Evolutionary conservation across 371 early-diverging fungal species (phyloP).

Genomic region (Massospora cicadina): DNA sequence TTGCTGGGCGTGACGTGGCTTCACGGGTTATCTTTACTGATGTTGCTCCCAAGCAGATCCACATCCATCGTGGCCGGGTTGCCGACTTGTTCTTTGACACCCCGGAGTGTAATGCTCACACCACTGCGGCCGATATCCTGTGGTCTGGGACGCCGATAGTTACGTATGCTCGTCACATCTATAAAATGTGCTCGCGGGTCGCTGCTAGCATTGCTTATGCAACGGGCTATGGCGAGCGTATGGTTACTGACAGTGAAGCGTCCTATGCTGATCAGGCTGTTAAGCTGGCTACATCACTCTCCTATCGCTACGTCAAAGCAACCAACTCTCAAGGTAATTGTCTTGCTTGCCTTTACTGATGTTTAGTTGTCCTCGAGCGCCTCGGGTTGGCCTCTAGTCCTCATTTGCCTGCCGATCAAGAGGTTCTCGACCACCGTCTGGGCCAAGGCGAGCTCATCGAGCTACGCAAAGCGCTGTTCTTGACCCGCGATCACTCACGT

Average conservation of each 20-base stretch:
- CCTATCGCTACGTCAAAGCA: conserved; percentile 8
- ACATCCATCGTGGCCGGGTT: conserved; percentile 82
- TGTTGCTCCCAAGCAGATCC: conserved; percentile 79
- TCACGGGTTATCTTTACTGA: conserved; percentile 77
- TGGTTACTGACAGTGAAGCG: conserved; percentile 57
- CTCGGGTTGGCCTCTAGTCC: conserved; percentile 2
- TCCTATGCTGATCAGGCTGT: conserved; percentile 70
- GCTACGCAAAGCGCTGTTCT: conserved; percentile 52
- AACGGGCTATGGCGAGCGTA: conserved; percentile 61
- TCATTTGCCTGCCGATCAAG: neutral
- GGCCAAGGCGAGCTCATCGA: conserved; percentile 44
- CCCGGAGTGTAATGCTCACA: conserved; percentile 88
- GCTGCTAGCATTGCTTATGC: conserved; percentile 76
- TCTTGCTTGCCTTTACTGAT: conserved; percentile 10
- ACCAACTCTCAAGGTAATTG: conserved; percentile 23
- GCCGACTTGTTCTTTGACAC: conserved; percentile 86
- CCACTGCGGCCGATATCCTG: conserved; percentile 83
- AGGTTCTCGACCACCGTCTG: conserved; percentile 16
- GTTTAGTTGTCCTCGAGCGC: conserved; percentile 5
- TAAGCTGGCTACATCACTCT: conserved; percentile 26
- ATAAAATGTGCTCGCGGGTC: conserved; percentile 83
- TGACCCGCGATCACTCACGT: conserved; percentile 48
- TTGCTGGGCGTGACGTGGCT: conserved; percentile 62
- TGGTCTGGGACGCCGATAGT: conserved; percentile 88
- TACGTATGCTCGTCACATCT: conserved; percentile 72